phyloP scores from a whole-genome alignment of 805 yeast species.

The Jamesozyma piceae region DNA sequence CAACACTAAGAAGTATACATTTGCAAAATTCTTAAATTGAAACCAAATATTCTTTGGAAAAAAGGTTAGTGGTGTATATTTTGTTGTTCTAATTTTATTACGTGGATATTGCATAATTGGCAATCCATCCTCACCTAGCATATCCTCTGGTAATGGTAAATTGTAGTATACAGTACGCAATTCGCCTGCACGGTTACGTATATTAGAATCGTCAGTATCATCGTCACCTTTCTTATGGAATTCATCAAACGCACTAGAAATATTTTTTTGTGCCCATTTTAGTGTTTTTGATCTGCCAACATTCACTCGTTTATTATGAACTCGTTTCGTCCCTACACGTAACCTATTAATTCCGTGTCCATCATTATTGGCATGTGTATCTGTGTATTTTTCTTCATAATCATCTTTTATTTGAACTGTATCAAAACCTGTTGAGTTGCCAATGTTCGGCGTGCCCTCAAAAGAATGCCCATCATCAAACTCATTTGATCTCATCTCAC shows the following conservation, averaged over 20 bases:
- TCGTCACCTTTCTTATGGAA: slow-evolving; percentile 12
- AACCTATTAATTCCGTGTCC: slow-evolving; percentile 39
- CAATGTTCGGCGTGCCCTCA: slow-evolving; percentile 20
- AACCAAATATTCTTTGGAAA: slow-evolving; percentile 71
- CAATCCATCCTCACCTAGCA: slow-evolving; percentile 50
- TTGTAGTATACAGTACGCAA: slow-evolving; percentile 51
- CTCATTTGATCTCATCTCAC: slow-evolving; percentile 1
- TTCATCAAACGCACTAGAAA: slow-evolving; percentile 27
- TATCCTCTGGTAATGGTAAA: slow-evolving; percentile 46
- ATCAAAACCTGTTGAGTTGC: slow-evolving; percentile 12
- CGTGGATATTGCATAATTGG: slow-evolving; percentile 58
- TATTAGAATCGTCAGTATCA: slow-evolving; percentile 20
- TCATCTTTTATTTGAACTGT: slow-evolving; percentile 8
- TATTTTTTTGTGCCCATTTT: slow-evolving; percentile 35
- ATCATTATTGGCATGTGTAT: neutral
- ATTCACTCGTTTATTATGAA: slow-evolving; percentile 58
- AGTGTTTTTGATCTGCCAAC: slow-evolving; percentile 46
- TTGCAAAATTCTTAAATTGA: slow-evolving; percentile 87
- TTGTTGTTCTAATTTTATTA: slow-evolving; percentile 90
- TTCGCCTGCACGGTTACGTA: slow-evolving; percentile 33
- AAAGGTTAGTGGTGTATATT: slow-evolving; percentile 84
- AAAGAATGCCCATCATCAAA: slow-evolving; percentile 17
- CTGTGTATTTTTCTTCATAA: neutral
- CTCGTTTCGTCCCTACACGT: slow-evolving; percentile 76
- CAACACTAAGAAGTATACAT: slow-evolving; percentile 71